These are phyloP conservation scores for Gentiana macrophylla DNA, from an alignment of 257 asterid species.

Conservation along the genomic window DNA sequence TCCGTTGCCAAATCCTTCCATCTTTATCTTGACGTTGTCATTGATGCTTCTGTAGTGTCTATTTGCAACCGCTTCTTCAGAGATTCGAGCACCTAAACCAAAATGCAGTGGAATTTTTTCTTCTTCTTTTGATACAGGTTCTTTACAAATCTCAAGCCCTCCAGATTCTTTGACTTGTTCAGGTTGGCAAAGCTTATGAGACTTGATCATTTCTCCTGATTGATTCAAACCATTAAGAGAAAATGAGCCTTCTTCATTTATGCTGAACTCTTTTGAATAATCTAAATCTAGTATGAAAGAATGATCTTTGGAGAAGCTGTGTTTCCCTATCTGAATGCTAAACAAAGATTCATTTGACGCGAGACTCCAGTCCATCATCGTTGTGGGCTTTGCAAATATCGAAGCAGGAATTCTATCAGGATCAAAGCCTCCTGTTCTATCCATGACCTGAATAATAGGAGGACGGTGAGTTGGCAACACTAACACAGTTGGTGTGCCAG, in stretches of 20 bases:
- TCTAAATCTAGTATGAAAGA: constrained; percentile 8
- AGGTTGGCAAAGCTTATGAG: background rate
- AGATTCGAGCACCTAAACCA: background rate
- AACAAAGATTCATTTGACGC: constrained; percentile 75
- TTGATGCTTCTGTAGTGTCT: background rate
- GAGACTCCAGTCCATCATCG: constrained; percentile 50
- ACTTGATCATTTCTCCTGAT: constrained; percentile 6
- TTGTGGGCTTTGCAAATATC: constrained; percentile 13
- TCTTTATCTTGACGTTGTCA: background rate
- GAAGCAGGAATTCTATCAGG: constrained; percentile 32
- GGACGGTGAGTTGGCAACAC: constrained; percentile 34
- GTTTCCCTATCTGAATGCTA: constrained; percentile 60
- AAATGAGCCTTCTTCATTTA: constrained; percentile 6
- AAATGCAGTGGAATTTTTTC: background rate
- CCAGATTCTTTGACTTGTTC: constrained; percentile 6
- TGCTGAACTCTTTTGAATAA: constrained; percentile 24
- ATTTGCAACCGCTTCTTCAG: background rate
- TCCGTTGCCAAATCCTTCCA: constrained; percentile 3
- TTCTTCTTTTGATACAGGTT: background rate
- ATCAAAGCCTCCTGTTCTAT: constrained; percentile 25
- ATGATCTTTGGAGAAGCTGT: constrained; percentile 45
- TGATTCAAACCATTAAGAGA: background rate
- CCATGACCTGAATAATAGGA: constrained; percentile 38
- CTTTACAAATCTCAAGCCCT: constrained; percentile 1
- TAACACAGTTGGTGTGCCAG: constrained; percentile 6